Base-by-base conservation (phyloP, 2,329 filamentous ascomycete genomes). In the Teratosphaeria gauchensis region DNA sequence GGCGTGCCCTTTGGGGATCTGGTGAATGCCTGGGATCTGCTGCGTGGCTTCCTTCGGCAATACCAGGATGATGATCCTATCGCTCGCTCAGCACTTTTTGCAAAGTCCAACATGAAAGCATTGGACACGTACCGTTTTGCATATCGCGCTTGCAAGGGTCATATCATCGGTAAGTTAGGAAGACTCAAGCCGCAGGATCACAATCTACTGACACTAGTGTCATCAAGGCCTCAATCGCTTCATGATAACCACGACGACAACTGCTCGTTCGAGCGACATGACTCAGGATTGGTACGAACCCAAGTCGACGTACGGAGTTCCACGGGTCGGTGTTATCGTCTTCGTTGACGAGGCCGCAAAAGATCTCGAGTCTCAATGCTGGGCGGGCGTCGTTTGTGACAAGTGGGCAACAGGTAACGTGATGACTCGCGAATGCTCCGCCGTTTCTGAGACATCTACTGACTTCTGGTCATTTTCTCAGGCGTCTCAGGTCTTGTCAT, bases 261-360 rank as follows among this genome's bases (percentile, higher is more conserved):
- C 61, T 46, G 58, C 54, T 14, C 55, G 60, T 7, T 48, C 58
- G 48, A 32, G 19, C 14, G 60, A 62, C 38, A 53, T 60, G 31
- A 42, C 53, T 3, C 42, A 53, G 5, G 12, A 55, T 12, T 59
- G 57, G 57, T 28, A 48, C 19, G 42, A 48, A 19, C 42, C 31
- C 14, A 30, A 46, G 21, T 21, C 19, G 3, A 55, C 56, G 21
- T 56, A 55, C 16, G 56, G 56, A 48, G 12, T 53, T 16, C 30
- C 16, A 30, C 30, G 58, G 8, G n/a, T 46, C 16, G 55, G 56
- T 14, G 56, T 61, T 2, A 55, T 61, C 1, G 56, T 64, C 0
- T 63, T 66, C 32, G 56, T 65, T 8, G 62, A 65, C 35, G 60
- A 64, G 30, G 61, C 59, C 11, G 56, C 58, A 28, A 61, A 60